phyloP scores from a whole-genome alignment of 2,329 filamentous ascomycete species.

The Corinectria fuckeliana region DNA sequence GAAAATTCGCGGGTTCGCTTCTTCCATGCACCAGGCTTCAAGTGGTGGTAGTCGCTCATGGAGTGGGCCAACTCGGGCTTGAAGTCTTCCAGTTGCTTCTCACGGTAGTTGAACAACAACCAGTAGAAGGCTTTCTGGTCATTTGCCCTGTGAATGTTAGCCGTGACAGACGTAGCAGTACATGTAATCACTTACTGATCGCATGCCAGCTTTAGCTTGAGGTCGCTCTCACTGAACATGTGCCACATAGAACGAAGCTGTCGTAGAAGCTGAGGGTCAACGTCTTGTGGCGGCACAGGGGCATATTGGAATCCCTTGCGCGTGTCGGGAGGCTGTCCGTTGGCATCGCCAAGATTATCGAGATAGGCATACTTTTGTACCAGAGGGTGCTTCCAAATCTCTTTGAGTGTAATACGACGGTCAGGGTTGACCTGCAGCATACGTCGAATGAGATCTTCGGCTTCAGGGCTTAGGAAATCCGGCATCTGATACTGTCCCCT shows the following conservation, averaged over 20 bases:
- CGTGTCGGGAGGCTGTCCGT: constrained; percentile 60
- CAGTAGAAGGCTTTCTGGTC: constrained; percentile 95
- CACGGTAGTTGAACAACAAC: constrained; percentile 80
- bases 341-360: constrained; percentile 66
- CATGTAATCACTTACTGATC: constrained; percentile 61
- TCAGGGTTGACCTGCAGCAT: constrained; percentile 83
- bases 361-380: constrained; percentile 82
- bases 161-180: not conserved
- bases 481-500: constrained; percentile 68
- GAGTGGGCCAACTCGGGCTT: constrained; percentile 82
- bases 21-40: constrained; percentile 63
- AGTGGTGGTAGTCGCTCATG: constrained; percentile 88
- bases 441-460: constrained; percentile 76
- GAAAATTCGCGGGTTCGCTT: constrained; percentile 68
- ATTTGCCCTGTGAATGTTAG: constrained; percentile 67
- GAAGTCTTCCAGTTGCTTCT: constrained; percentile 88
- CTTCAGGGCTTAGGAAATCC: constrained; percentile 68
- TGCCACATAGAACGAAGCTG: constrained; percentile 94
- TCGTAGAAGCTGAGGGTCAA: constrained; percentile 82
- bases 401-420: constrained; percentile 76
- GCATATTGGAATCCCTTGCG: constrained; percentile 68
- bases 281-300: constrained; percentile 65
- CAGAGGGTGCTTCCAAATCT: constrained; percentile 89
- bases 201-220: constrained; percentile 72
- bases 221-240: constrained; percentile 74